phyloP scores from a whole-genome alignment of 176 grass and related monocot species.

The Lolium multiflorum region DNA sequence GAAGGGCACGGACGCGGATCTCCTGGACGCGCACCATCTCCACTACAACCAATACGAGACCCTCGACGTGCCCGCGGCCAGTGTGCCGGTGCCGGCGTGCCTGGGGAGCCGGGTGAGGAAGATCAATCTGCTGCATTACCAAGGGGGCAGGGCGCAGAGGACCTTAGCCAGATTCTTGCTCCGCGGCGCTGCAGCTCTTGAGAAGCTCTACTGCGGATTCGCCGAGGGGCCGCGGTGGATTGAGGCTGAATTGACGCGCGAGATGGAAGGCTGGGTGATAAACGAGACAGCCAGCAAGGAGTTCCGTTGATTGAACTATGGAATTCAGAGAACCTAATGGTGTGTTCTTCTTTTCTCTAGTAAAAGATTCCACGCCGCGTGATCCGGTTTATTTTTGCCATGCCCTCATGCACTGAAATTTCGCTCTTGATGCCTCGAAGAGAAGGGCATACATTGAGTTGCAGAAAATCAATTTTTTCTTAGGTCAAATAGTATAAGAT shows the following conservation, averaged over 20 bases:
- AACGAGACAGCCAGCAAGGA: neutral
- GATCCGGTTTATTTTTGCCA: neutral
- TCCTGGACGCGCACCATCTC: neutral
- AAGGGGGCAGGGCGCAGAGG: neutral
- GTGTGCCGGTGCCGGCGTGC: neutral
- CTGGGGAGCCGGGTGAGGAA: neutral
- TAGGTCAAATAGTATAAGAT: no score
- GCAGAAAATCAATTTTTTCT: no score
- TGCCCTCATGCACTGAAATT: neutral
- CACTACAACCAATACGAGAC: neutral
- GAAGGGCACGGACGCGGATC: neutral
- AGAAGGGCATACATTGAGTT: no score
- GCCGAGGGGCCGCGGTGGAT: neutral
- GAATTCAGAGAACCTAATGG: no score
- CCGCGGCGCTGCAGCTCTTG: neutral
- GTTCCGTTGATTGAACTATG: neutral
- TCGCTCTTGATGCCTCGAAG: neutral
- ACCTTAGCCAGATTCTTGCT: neutral
- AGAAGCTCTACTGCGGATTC: neutral
- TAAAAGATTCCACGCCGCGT: neutral
- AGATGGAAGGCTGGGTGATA: neutral
- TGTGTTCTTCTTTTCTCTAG: neutral
- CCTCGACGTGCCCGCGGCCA: neutral
- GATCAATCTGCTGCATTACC: constrained; percentile 18
- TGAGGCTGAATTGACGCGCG: neutral